Evolutionary conservation across 129 eudicot genomes (phyloP).

Genomic region (Pittosporum tobira): DNA sequence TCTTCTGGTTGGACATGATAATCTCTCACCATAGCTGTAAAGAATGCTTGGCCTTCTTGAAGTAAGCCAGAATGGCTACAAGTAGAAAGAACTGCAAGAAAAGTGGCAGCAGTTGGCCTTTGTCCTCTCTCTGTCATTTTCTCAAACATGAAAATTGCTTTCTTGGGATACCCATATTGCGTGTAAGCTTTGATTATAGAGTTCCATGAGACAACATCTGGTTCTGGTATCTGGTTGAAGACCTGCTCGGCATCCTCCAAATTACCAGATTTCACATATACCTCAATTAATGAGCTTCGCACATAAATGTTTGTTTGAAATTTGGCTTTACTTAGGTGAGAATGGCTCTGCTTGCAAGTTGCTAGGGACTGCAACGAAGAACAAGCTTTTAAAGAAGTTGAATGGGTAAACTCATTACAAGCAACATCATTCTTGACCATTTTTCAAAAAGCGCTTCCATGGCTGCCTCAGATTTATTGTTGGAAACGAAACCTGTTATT

Average conservation of each 20-base stretch:
- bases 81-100: slow-evolving; percentile 41
- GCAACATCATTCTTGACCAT: not conserved
- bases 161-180: slow-evolving; percentile 38
- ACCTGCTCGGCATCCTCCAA: slow-evolving; percentile 26
- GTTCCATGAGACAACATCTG: slow-evolving; percentile 49
- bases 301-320: not conserved
- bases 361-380: not conserved
- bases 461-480: not conserved
- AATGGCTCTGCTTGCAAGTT: not conserved
- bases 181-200: slow-evolving; percentile 47
- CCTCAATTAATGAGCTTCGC: not conserved
- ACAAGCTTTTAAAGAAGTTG: not conserved
- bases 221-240: slow-evolving; percentile 28
- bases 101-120: slow-evolving; percentile 23
- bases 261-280: slow-evolving; percentile 43
- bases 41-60: slow-evolving; percentile 4
- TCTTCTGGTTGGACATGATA: not conserved
- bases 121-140: slow-evolving; percentile 32
- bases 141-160: slow-evolving; percentile 27
- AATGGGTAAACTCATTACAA: not conserved
- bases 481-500: not conserved
- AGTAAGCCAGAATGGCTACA: slow-evolving; percentile 40
- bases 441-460: not conserved
- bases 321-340: not conserved
- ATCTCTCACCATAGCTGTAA: slow-evolving; percentile 1